Conservation (phyloP, 139 green algal genomes). For the Marvania coccoides region DNA sequence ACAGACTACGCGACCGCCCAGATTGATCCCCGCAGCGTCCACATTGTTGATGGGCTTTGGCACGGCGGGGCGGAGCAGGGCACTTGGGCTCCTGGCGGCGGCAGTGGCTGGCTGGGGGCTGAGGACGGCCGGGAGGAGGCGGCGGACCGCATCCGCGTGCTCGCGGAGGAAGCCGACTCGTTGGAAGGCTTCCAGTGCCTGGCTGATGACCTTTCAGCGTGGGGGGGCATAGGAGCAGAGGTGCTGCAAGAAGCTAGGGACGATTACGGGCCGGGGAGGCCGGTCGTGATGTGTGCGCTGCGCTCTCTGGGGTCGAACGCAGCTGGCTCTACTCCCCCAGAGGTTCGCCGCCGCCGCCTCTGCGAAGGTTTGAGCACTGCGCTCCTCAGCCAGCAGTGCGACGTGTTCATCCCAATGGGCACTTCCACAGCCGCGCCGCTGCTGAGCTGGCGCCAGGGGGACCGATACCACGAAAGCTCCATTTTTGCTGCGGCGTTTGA, state of each 20-base stretch:
- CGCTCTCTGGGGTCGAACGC: neutral
- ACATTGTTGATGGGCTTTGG: constrained; percentile 46
- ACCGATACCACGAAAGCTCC: constrained; percentile 14
- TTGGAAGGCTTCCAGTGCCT: constrained; percentile 58
- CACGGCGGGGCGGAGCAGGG: constrained; percentile 13
- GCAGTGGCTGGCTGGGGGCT: neutral
- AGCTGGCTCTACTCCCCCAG: neutral
- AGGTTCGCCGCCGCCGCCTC: neutral
- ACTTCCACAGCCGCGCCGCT: constrained; percentile 3
- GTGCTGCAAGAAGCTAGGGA: constrained; percentile 40
- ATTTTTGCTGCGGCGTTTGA: constrained; percentile 47
- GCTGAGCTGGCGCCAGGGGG: constrained; percentile 18
- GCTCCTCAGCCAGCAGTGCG: constrained; percentile 18
- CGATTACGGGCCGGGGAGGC: constrained; percentile 29
- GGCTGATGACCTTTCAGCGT: constrained; percentile 50
- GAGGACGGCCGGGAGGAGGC: constrained; percentile 34
- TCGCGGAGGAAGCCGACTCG: constrained; percentile 52
- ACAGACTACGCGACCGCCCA: constrained; percentile 67
- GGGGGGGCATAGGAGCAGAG: constrained; percentile 28
- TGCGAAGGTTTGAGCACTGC: constrained; percentile 23
- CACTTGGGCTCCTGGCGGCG: constrained; percentile 29
- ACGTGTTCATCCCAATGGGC: constrained; percentile 36
- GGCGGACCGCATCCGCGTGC: constrained; percentile 31
- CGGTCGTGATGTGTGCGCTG: constrained; percentile 41
- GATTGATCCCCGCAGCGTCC: constrained; percentile 33